Evolutionary conservation across 108 stramenopile species (phyloP).

Genomic region (Skeletonema grethae): DNA sequence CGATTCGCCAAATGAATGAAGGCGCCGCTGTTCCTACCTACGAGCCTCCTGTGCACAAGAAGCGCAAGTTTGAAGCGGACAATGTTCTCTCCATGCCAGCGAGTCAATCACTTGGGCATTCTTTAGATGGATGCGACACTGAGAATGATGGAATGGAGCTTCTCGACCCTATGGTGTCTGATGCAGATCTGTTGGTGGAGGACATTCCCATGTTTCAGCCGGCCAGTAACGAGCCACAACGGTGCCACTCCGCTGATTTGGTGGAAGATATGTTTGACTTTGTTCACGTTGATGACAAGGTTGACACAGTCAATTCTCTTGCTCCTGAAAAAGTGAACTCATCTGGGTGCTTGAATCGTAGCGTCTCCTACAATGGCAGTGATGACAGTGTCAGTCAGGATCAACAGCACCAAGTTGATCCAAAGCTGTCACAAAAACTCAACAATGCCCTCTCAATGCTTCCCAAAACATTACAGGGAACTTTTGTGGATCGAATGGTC

Average conservation of each 20-base stretch:
- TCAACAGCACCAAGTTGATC: slow-evolving; percentile 17
- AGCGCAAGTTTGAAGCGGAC: slow-evolving; percentile 37
- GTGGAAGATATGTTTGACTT: slow-evolving; percentile 46
- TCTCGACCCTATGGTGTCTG: slow-evolving; percentile 44
- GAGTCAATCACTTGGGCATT: slow-evolving; percentile 18
- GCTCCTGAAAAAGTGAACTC: slow-evolving; percentile 18
- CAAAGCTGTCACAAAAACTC: slow-evolving; percentile 50
- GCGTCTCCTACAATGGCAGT: slow-evolving; percentile 14
- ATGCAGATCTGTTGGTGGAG: slow-evolving; percentile 50
- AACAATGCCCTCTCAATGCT: slow-evolving; percentile 54
- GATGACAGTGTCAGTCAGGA: slow-evolving; percentile 3
- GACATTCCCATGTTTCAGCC: slow-evolving; percentile 10
- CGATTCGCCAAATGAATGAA: slow-evolving; percentile 7
- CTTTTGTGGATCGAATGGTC: slow-evolving; percentile 67
- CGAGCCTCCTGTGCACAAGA: slow-evolving; percentile 40
- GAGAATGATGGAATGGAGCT: slow-evolving; percentile 26
- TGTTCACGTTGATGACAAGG: slow-evolving; percentile 22
- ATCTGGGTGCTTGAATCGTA: slow-evolving; percentile 18
- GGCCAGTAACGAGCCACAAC: slow-evolving; percentile 9
- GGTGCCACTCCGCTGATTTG: slow-evolving; percentile 32
- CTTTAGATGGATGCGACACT: slow-evolving; percentile 18
- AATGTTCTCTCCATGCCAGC: slow-evolving; percentile 13
- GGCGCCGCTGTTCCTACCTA: slow-evolving; percentile 3
- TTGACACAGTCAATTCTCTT: background rate
- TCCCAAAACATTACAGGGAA: slow-evolving; percentile 56